Percentiles rank a stretch among this genome's conserved stretches.
phyloP scores from a whole-genome alignment of 169 alveolate genomes.

The Eimeria brunetti region DNA sequence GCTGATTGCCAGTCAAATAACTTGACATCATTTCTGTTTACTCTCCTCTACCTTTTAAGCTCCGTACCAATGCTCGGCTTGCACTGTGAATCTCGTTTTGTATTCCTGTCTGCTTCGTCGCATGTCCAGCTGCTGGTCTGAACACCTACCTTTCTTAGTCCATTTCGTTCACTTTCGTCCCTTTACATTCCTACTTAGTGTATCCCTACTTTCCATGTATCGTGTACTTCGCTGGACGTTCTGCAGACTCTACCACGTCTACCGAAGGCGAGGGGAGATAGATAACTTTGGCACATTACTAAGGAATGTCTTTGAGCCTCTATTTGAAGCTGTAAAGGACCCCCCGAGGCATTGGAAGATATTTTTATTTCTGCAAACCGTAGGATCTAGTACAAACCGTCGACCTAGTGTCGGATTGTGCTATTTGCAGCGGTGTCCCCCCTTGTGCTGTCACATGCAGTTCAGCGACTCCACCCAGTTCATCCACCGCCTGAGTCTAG shows the following conservation, averaged over 20 bases:
- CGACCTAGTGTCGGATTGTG: neutral
- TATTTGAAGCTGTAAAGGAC: constrained; percentile 89
- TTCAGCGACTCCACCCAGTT: neutral
- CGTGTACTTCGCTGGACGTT: neutral
- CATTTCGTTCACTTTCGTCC: neutral
- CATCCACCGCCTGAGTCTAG: neutral
- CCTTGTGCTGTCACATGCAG: neutral
- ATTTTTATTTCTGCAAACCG: constrained; percentile 81
- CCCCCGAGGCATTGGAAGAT: constrained; percentile 90
- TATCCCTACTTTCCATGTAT: neutral
- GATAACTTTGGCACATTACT: constrained; percentile 89
- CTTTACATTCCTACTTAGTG: neutral
- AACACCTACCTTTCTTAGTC: neutral
- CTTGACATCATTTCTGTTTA: neutral
- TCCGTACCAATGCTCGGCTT: neutral
- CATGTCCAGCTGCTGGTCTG: neutral
- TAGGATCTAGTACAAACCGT: neutral
- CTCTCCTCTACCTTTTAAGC: neutral
- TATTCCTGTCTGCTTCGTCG: neutral
- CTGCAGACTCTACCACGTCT: constrained; percentile 87
- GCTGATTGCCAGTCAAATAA: neutral
- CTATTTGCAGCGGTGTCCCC: neutral
- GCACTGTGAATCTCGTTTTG: neutral
- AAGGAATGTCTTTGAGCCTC: constrained; percentile 88
- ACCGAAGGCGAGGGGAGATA: constrained; percentile 85